Percentiles rank a stretch among this genome's conserved stretches.
These are phyloP conservation scores for Monosporozyma aquatica DNA, from an alignment of 805 yeast species.

Conservation along the genomic window DNA sequence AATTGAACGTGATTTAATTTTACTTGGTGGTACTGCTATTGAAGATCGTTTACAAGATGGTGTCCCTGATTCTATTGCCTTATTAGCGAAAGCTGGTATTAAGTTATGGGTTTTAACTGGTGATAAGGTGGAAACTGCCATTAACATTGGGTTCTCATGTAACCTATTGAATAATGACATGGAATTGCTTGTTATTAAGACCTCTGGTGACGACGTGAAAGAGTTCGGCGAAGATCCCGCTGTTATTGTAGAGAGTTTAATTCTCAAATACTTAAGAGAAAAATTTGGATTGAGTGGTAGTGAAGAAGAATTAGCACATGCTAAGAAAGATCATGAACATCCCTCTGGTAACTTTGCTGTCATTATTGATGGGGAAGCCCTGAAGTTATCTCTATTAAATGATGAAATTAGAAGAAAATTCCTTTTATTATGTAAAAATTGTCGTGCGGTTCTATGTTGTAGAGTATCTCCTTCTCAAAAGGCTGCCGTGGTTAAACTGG, in stretches of 20 bases:
- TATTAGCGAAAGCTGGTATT: slow-evolving; percentile 66
- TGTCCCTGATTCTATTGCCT: slow-evolving; percentile 71
- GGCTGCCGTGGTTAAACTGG: slow-evolving; percentile 72
- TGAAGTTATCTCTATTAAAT: slow-evolving; percentile 42
- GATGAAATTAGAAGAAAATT: slow-evolving; percentile 46
- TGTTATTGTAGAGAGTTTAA: slow-evolving; percentile 38
- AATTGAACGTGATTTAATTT: slow-evolving; percentile 54
- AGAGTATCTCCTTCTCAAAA: slow-evolving; percentile 85
- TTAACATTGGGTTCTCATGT: slow-evolving; percentile 80
- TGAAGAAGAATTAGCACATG: slow-evolving; percentile 44
- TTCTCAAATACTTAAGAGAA: slow-evolving; percentile 44
- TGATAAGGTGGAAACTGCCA: slow-evolving; percentile 84
- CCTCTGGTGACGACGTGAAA: slow-evolving; percentile 44
- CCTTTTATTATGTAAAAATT: slow-evolving; percentile 63
- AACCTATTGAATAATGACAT: slow-evolving; percentile 65
- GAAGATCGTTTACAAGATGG: slow-evolving; percentile 82
- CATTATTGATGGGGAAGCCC: slow-evolving; percentile 74
- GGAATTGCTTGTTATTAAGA: slow-evolving; percentile 54
- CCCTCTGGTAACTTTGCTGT: slow-evolving; percentile 63
- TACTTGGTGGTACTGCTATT: slow-evolving; percentile 79
- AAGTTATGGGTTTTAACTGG: slow-evolving; percentile 83
- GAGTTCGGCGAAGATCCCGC: slow-evolving; percentile 34
- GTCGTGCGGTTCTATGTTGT: slow-evolving; percentile 76
- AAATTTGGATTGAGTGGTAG: slow-evolving; percentile 54
- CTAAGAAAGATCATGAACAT: slow-evolving; percentile 50